Base-by-base conservation (phyloP, 345 rosid species). In the Erysimum cheiranthoides region DNA sequence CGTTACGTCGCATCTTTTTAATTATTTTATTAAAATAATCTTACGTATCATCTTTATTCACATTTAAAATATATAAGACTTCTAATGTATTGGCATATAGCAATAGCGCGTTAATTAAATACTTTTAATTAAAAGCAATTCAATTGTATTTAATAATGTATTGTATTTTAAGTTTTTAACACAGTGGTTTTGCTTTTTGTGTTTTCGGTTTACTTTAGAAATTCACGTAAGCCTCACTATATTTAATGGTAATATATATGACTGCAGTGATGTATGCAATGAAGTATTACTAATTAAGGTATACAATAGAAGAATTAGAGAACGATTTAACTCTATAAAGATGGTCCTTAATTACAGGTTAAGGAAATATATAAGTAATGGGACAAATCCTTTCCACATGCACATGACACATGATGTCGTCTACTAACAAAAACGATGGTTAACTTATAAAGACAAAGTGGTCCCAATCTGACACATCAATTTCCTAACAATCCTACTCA, bases 401-500 rank as follows among this genome's bases (percentile, higher is more conserved):
- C 60, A 54, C 60, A 54, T 54, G 18, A 54, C 60, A 54, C 60
- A 54, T 7, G 38, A 30, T 25, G 60, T 30, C 67, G 66, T 60
- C 49, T 21, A 10, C 64, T 21, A 38, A 21, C 66, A 18, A 36
- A 58, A 16, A 16, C 7, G 17, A 28, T 62, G 13, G 36, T 42
- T 40, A 47, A 53, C 43, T 42, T 65, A 65, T 5, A 47, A 30
- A 52, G 73, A 68, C 62, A 39, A 53, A 6, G 25, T 52, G 38
- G 62, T 5, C 64, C 73, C 40, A 40, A 38, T 42, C 38, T 39
- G 50, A 40, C 52, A 56, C 64, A 69, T 56, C 64, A 42, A 8
- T 39, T 54, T 69, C 43, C 73, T 30, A 56, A 57, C 54, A 6
- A 57, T 43, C 74, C 54, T 6, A 70, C 65, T 70, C 65, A 57